These are phyloP conservation scores for Setomelanomma holmii DNA, from an alignment of 2,329 filamentous ascomycete genomes.

Conservation along the genomic window DNA sequence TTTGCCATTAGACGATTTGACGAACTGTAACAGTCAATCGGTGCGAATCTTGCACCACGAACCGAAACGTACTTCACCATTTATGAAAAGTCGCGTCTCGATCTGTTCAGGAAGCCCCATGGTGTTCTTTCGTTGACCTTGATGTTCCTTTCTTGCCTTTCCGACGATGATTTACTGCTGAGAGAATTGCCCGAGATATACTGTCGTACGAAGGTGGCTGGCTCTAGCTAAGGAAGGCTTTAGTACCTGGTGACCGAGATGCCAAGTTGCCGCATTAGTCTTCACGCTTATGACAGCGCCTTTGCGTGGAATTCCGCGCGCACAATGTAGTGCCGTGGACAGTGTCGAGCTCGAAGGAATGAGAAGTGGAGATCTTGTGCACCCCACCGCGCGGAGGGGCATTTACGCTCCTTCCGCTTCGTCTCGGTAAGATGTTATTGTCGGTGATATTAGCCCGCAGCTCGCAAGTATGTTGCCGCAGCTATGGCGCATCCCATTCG, in stretches of 20 bases:
- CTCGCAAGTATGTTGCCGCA: constrained; percentile 22
- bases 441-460: constrained; percentile 35
- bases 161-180: background rate
- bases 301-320: background rate
- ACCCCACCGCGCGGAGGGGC: constrained; percentile 6
- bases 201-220: background rate
- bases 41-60: background rate
- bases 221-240: background rate
- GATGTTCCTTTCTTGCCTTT: no score
- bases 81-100: constrained; percentile 45
- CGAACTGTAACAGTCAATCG: constrained; percentile 29
- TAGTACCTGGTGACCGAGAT: background rate
- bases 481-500: constrained; percentile 17
- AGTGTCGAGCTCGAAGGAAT: background rate
- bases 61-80: constrained; percentile 34
- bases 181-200: no score
- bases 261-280: background rate
- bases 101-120: constrained; percentile 41
- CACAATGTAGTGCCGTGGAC: background rate
- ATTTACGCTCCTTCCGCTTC: background rate
- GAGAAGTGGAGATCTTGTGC: background rate
- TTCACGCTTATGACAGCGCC: background rate
- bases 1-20: constrained; percentile 41
- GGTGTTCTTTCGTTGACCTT: no score
- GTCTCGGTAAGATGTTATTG: constrained; percentile 4